Conservation (phyloP, 2,329 filamentous ascomycete species). For the Penicillium aurantiogriseum region DNA sequence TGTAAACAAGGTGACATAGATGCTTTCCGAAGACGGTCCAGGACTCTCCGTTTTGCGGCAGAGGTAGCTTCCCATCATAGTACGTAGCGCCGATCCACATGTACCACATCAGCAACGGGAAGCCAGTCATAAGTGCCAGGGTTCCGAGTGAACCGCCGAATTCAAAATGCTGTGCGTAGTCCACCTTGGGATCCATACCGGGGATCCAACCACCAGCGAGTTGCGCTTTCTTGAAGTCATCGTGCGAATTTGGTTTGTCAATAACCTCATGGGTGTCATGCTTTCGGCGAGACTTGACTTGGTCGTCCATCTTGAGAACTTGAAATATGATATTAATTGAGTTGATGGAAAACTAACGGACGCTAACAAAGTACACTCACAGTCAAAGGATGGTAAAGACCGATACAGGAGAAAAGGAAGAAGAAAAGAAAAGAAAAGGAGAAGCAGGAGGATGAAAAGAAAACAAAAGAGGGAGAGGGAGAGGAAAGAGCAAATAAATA, state of each 20-base stretch:
- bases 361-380: neutral
- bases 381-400: neutral
- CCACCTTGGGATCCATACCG: slow-evolving; percentile 27
- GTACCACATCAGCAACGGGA: slow-evolving; percentile 94
- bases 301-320: neutral
- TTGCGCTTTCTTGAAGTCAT: slow-evolving; percentile 20
- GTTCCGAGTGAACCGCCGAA: slow-evolving; percentile 84
- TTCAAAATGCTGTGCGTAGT: slow-evolving; percentile 53
- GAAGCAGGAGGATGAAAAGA: neutral
- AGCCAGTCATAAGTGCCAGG: slow-evolving; percentile 78
- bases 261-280: neutral
- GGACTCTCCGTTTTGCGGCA: slow-evolving; percentile 62
- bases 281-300: neutral
- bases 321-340: neutral
- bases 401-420: neutral
- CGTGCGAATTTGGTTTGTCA: neutral
- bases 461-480: no score
- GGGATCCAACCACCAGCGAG: slow-evolving; percentile 21
- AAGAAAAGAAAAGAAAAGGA: neutral
- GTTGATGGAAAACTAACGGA: neutral
- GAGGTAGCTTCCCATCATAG: slow-evolving; percentile 79
- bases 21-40: slow-evolving; percentile 68
- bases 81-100: slow-evolving; percentile 96
- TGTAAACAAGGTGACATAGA: slow-evolving; percentile 69
- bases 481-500: neutral